Evolutionary conservation across 495 filamentous ascomycete species (phyloP), one percentile per base, ranked within the genome.

Genomic region (Penicillium longicatenatum): DNA sequence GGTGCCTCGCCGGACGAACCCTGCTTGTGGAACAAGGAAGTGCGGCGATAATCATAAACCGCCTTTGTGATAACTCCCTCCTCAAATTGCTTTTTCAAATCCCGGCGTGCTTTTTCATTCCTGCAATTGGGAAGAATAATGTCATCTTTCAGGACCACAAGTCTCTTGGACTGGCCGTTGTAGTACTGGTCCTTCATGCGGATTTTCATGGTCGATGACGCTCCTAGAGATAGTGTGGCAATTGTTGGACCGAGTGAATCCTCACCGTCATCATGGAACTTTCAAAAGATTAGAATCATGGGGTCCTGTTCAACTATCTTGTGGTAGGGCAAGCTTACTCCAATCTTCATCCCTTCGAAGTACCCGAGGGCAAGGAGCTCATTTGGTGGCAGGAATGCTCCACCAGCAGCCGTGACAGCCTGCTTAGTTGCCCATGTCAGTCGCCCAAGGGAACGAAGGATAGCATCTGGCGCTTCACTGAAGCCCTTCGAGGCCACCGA

Each of bases 221-320:
- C 82, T 1, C 92, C 92, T 3, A 96, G 76, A 0, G 90, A 92
- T 1, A 93, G 72, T 0, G 90, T 87, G 0, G 88, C 87, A 24
- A 96, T 86, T 1, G 84, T 90, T 1, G 89, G 87, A 0, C 90
- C 91, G 1, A 96, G 78, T 0, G 84, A 82, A 1, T 66, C 71
- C 68, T 97, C 92, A 1, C 92, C 92, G 57, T 97, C 92, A 63
- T 95, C 91, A 53, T 97, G 92, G 56, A 83, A 91, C 86, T 94
- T 65, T 79, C 58, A 35, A 21, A 46, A 10, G 43, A 50, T 50
- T 56, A 29, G 44, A 7, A 9, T 47, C 16, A 26, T 1, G 2
- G 12, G 9, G 9, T 33, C 31, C 2, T 9, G 2, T 4, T 3
- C 31, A 35, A 14, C 31, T 12, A 8, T 35, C 12, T 35, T 12